Evolutionary conservation across 1,284 basidiomycete genomes (phyloP).

Genomic region (Hemileia vastatrix): DNA sequence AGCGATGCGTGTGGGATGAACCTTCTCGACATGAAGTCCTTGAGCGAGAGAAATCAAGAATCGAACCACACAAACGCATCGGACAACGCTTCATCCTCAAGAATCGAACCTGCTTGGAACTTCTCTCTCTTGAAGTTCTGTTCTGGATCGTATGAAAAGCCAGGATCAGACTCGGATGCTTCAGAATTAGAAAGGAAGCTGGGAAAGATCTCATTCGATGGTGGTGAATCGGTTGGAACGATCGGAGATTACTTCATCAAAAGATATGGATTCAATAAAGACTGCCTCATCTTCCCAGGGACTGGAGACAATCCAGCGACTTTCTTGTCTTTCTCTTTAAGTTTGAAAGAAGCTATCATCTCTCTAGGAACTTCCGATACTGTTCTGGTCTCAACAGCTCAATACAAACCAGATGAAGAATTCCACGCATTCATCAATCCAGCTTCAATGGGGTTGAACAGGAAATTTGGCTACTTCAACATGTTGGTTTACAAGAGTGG

Average conservation of each 20-base stretch:
- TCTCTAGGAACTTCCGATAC: constrained; percentile 88
- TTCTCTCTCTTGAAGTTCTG: constrained; percentile 28
- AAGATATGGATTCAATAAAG: constrained; percentile 65
- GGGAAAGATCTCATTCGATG: constrained; percentile 62
- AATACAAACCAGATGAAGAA: constrained; percentile 47
- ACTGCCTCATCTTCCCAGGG: constrained; percentile 71
- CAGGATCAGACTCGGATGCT: constrained; percentile 51
- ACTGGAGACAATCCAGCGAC: constrained; percentile 89
- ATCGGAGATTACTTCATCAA: constrained; percentile 63
- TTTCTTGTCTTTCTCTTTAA: constrained; percentile 57
- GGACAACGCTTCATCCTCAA: constrained; percentile 55
- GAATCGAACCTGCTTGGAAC: constrained; percentile 35
- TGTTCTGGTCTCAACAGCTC: constrained; percentile 57
- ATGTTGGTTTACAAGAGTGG: constrained; percentile 50
- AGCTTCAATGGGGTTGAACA: constrained; percentile 33
- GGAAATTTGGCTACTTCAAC: constrained; percentile 45
- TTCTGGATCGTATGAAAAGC: constrained; percentile 50
- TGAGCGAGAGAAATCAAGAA: constrained; percentile 55
- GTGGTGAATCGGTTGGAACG: constrained; percentile 58
- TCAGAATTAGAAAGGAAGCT: constrained; percentile 61
- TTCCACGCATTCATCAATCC: constrained; percentile 51
- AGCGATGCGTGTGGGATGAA: constrained; percentile 89
- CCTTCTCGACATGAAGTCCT: constrained; percentile 47
- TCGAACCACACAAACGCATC: no score
- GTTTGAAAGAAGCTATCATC: constrained; percentile 72